phyloP scores from a whole-genome alignment of 2,329 filamentous ascomycete species.

The Sphaerostilbella broomeana region DNA sequence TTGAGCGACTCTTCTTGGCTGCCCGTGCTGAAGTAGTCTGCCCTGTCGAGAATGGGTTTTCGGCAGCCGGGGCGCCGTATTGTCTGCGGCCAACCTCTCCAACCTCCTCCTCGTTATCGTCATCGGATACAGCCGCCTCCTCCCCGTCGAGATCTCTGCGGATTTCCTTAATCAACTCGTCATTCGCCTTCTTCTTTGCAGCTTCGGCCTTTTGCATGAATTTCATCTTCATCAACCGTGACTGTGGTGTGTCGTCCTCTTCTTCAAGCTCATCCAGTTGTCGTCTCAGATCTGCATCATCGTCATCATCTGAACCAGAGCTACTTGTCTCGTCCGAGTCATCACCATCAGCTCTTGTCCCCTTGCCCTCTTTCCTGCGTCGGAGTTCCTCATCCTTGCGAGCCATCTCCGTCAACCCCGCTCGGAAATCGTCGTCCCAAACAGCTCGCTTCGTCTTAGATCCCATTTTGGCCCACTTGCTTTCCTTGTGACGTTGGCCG shows the following conservation, averaged over 20 bases:
- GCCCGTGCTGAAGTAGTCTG: slow-evolving; percentile 14
- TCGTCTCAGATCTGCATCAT: slow-evolving; percentile 44
- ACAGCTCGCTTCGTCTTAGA: slow-evolving; percentile 71
- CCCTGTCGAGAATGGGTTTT: slow-evolving; percentile 27
- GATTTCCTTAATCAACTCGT: slow-evolving; percentile 65
- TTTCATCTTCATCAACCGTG: slow-evolving; percentile 73
- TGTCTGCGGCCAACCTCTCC: slow-evolving; percentile 61
- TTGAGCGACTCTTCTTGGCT: slow-evolving; percentile 24
- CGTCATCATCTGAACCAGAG: slow-evolving; percentile 55
- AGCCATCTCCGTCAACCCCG: slow-evolving; percentile 73
- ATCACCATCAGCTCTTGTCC: slow-evolving; percentile 36
- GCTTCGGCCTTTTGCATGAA: slow-evolving; percentile 93
- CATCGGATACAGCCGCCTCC: slow-evolving; percentile 41
- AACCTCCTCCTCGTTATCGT: slow-evolving; percentile 49
- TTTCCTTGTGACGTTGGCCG: slow-evolving; percentile 76
- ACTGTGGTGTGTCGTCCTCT: slow-evolving; percentile 48
- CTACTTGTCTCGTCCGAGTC: slow-evolving; percentile 50
- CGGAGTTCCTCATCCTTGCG: slow-evolving; percentile 75
- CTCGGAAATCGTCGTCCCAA: slow-evolving; percentile 83
- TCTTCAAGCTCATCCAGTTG: slow-evolving; percentile 37
- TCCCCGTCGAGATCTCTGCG: slow-evolving; percentile 64
- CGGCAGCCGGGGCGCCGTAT: slow-evolving; percentile 49
- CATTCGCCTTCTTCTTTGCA: slow-evolving; percentile 69
- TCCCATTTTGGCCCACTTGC: slow-evolving; percentile 85
- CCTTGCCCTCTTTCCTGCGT: slow-evolving; percentile 68